phyloP scores from a whole-genome alignment of 2,329 filamentous ascomycete species.

The Pseudofabraea citricarpa region DNA sequence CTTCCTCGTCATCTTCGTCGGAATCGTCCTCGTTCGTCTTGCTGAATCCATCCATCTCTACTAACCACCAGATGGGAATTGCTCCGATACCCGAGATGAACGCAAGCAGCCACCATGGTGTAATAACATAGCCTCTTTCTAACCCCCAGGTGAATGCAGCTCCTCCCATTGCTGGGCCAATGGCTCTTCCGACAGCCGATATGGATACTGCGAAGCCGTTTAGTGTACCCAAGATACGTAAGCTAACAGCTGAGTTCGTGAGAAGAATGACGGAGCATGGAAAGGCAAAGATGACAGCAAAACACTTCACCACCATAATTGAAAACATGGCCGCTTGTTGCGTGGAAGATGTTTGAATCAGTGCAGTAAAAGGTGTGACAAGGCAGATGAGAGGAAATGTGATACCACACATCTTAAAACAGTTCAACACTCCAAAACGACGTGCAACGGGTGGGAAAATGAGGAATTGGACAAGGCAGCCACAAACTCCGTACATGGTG shows the following conservation, averaged over 20 bases:
- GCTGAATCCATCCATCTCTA: slow-evolving; percentile 66
- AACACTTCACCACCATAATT: slow-evolving; percentile 70
- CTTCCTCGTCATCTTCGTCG: slow-evolving; percentile 23
- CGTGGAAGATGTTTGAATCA: slow-evolving; percentile 41
- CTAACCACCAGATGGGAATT: slow-evolving; percentile 68
- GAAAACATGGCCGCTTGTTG: slow-evolving; percentile 60
- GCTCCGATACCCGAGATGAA: slow-evolving; percentile 58
- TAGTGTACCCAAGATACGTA: slow-evolving; percentile 76
- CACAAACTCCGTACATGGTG: slow-evolving; percentile 73
- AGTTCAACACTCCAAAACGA: slow-evolving; percentile 66
- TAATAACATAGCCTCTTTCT: slow-evolving; percentile 67
- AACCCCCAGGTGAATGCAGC: slow-evolving; percentile 72
- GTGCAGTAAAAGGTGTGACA: slow-evolving; percentile 73
- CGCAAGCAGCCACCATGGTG: slow-evolving; percentile 78
- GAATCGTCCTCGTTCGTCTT: slow-evolving; percentile 32
- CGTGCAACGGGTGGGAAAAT: slow-evolving; percentile 73
- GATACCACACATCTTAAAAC: slow-evolving; percentile 60
- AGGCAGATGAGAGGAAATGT: slow-evolving; percentile 73
- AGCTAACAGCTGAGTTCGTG: slow-evolving; percentile 75
- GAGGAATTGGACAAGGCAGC: slow-evolving; percentile 80
- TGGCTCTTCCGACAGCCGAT: slow-evolving; percentile 72
- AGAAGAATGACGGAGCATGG: slow-evolving; percentile 86
- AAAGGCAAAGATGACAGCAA: slow-evolving; percentile 78
- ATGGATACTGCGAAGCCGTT: slow-evolving; percentile 88
- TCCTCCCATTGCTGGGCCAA: slow-evolving; percentile 72